These are phyloP conservation scores for Paramecium octaurelia DNA, from an alignment of 73 alveolate species.

Conservation along the genomic window DNA sequence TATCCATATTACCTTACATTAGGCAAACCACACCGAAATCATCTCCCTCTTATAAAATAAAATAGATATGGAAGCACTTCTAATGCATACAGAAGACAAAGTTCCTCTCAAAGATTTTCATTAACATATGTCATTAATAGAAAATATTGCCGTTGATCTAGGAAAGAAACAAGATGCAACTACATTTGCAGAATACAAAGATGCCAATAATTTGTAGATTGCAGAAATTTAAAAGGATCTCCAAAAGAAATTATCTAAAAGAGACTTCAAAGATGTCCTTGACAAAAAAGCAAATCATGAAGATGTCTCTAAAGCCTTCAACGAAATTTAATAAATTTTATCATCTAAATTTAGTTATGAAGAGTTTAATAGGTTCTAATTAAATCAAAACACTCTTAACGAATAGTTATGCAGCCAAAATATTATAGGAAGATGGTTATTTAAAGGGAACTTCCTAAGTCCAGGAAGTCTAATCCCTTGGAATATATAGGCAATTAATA, in stretches of 20 bases:
- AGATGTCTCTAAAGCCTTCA: constrained; percentile 79
- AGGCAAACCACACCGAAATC: constrained; percentile 52
- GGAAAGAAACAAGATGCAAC: constrained; percentile 30
- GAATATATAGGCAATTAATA: constrained; percentile 92
- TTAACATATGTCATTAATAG: neutral
- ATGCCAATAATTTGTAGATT: neutral
- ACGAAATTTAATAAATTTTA: constrained; percentile 80
- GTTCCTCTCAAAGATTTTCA: constrained; percentile 29
- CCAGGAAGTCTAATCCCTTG: constrained; percentile 89
- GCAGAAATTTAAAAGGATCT: constrained; percentile 40
- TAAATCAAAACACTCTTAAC: constrained; percentile 82
- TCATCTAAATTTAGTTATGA: constrained; percentile 67
- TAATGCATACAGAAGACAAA: constrained; percentile 34
- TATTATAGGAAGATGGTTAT: constrained; percentile 95
- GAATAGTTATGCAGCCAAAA: constrained; percentile 94
- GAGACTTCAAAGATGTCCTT: neutral
- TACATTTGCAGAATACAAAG: constrained; percentile 47
- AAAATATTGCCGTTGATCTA: constrained; percentile 15
- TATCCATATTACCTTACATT: neutral
- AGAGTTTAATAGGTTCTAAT: constrained; percentile 71
- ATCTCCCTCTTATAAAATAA: constrained; percentile 42
- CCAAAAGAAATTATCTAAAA: neutral
- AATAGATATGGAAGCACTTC: constrained; percentile 51
- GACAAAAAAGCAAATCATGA: constrained; percentile 68
- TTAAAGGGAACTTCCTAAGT: constrained; percentile 91